A percentile compares a stretch with the other conserved stretches of the same genome.
Evolutionary conservation across 1,139 yeast genomes (phyloP).

Genomic region (Pichia sp.): DNA sequence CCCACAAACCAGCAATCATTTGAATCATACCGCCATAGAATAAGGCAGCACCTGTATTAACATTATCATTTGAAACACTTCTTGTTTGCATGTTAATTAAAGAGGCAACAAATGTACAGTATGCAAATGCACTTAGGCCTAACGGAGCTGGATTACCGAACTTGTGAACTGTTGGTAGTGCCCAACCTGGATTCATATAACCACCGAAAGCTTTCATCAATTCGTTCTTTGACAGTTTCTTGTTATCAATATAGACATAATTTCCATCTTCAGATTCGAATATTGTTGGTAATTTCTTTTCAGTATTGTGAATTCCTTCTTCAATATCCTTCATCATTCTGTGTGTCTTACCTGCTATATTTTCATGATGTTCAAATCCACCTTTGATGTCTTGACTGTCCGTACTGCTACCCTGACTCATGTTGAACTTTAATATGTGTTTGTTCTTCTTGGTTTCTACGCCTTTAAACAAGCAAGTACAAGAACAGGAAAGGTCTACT

Average conservation of each 20-base stretch:
- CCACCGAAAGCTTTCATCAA: conserved; percentile 72
- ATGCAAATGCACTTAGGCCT: conserved; percentile 81
- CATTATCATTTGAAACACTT: conserved; percentile 49
- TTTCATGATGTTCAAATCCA: conserved; percentile 7
- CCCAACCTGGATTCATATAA: conserved; percentile 59
- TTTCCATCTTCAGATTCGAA: conserved; percentile 38
- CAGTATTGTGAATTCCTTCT: neutral
- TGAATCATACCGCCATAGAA: conserved; percentile 86
- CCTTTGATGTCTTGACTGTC: neutral
- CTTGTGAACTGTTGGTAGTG: conserved; percentile 64
- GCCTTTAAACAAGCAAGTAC: too few species aligned
- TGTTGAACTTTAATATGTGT: neutral
- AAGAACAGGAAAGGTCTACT: too few species aligned
- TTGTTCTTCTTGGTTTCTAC: too few species aligned
- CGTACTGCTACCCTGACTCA: neutral
- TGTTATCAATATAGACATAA: conserved; percentile 68
- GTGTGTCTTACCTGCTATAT: neutral
- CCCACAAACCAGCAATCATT: conserved; percentile 72
- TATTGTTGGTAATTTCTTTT: neutral
- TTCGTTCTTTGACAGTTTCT: conserved; percentile 60
- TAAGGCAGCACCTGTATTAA: conserved; percentile 70
- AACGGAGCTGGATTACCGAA: conserved; percentile 90
- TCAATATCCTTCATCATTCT: neutral
- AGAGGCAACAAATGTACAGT: conserved; percentile 79
- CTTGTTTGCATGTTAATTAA: conserved; percentile 62